Evolutionary conservation across 2,329 filamentous ascomycete species (phyloP), one percentile per base, ranked within the genome.

Genomic region (Botryosphaeria agaves): DNA sequence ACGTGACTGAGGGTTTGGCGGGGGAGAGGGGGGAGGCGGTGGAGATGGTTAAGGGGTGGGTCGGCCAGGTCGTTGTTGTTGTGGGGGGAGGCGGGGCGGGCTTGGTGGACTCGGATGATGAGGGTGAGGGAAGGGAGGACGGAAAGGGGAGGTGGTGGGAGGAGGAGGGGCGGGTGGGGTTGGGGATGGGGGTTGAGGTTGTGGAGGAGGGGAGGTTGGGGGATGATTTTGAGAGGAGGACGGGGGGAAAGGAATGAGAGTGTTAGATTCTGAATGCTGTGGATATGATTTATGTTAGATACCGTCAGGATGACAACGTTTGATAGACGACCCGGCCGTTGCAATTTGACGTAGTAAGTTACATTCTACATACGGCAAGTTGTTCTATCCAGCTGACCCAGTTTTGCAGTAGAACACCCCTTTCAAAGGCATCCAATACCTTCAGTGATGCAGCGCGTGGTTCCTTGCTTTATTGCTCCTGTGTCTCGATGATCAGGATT

Each of bases 101-200:
- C 29, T 82, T 62, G 76, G 75, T 80, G 5, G 83, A 91, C 49
- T 89, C 80, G 41, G 82, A 91, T 29, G 65, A 66, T 26, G 62
- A 65, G 37, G 55, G 47, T 9, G 52, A 69, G 62, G 7, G 73
- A 70, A 48, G 40, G 16, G 32, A 31, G 26, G 35, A 62, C 58
- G 41, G 27, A 29, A 32, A 23, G 44, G 59, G 65, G 18, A 61
- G 66, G 35, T 87, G 81, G 81, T 89, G 78, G 76, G 74, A 84
- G 52, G 64, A 68, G 32, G 72, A 83, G 33, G 78, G 84, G 26
- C 71, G 82, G 35, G 83, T 91, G 15, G 85, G 87, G 2, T 64
- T 85, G 34, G 87, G 87, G 11, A 78, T 89, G 47, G 81, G 83
- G 3, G 75, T 94, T 17, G 74, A 92, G 23, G 74, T 95, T 12